Base-by-base conservation (phyloP, 2,329 filamentous ascomycete species). In the Ampelomyces quisqualis region DNA sequence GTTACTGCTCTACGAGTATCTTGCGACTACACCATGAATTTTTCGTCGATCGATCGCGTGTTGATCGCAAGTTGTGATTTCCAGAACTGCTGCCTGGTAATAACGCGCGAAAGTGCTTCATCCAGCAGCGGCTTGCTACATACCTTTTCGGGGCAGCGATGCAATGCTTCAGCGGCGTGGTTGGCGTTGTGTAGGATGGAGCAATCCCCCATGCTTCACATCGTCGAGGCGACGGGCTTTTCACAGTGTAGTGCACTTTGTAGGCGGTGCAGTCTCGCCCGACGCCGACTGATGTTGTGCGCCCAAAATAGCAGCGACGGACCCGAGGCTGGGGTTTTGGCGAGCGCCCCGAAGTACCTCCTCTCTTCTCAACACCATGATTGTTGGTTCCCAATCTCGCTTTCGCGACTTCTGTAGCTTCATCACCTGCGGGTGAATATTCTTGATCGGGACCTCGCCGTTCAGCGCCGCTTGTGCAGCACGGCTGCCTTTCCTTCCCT, bases 291-390 rank as follows among this genome's bases (percentile, higher is more conserved):
- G 26, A 28, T 13, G 26, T 28, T 6, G 26, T 10, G 13, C n/a
- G 27, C 36, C 28, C 18, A 31, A 32, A 32, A 31, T 32, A 32
- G 20, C 27, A 15, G 4, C 21, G 15, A 28, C 34, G n/a, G 20
- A 32, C 36, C 36, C 28, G 20, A 24, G 7, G 21, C 15, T 8
- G 20, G 13, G 36, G 36, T 9, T 38, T 21, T 32, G 36, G 36
- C 13, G 36, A 32, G 28, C 36, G 36, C 36, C 36, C 20, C 18
- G 29, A 38, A 38, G 43, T 39, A 40, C 38, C 31, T 22, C 38
- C 26, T 29, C 41, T 21, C 27, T 43, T 26, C 21, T 47, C 48
- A 47, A 52, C 48, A 52, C 40, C 45, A 48, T 38, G 9, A 19
- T 34, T 35, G 45, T 49, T 54, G 43, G 46, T 32, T 44, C 32